Conservation (phyloP, 352 stramenopile species). For the Stramenopiles sp. region DNA sequence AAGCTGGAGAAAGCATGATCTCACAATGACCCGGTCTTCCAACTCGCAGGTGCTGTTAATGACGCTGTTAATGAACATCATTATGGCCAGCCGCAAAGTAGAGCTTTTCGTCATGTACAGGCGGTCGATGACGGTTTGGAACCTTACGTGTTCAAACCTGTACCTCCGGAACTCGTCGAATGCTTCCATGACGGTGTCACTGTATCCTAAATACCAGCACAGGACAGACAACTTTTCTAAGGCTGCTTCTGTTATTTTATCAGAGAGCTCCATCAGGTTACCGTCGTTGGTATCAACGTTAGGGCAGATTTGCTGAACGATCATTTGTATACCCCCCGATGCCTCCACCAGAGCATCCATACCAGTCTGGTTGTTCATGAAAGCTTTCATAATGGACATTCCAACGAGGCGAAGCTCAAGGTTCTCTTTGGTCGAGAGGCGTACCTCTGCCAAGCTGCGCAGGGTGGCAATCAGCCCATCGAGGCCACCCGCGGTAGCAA, state of each 20-base stretch:
- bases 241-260: neutral
- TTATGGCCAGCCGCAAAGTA: neutral
- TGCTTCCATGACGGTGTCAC: neutral
- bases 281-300: neutral
- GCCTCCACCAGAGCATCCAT: conserved; percentile 8
- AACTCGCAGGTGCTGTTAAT: conserved; percentile 7
- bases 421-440: neutral
- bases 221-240: conserved; percentile 1
- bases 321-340: conserved; percentile 2
- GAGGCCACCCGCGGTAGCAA: neutral
- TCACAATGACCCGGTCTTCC: neutral
- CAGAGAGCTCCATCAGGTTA: neutral
- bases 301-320: neutral
- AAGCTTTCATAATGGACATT: neutral
- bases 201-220: conserved; percentile 7
- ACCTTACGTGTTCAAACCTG: neutral
- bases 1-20: conserved; percentile 4
- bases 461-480: neutral
- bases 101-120: neutral
- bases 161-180: neutral
- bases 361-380: conserved; percentile 7
- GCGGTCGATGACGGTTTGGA: neutral
- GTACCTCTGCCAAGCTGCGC: neutral
- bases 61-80: conserved; percentile 10
- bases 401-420: neutral